phyloP scores from a whole-genome alignment of 1,284 basidiomycete species.

The Golubevia sp. region DNA sequence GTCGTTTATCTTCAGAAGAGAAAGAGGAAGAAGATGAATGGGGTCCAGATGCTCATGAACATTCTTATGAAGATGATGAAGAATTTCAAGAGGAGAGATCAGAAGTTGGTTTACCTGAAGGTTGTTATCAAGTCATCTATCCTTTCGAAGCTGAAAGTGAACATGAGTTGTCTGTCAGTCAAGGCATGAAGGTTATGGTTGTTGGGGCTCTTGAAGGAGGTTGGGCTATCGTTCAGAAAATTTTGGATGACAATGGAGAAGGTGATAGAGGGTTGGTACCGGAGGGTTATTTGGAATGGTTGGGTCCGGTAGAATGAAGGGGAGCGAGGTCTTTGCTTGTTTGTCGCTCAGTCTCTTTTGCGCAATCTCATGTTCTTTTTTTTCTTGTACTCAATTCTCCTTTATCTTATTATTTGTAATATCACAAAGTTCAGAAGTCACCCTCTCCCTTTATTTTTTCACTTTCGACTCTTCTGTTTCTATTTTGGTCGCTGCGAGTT shows the following conservation, averaged over 20 bases:
- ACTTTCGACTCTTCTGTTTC: too few species aligned
- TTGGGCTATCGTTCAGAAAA: constrained; percentile 26
- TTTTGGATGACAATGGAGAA: background rate
- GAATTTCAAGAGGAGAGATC: constrained; percentile 27
- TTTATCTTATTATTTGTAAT: too few species aligned
- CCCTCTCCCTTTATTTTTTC: too few species aligned
- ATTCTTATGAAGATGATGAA: constrained; percentile 26
- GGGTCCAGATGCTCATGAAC: constrained; percentile 18
- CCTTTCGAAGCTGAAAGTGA: constrained; percentile 31
- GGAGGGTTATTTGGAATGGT: constrained; percentile 29
- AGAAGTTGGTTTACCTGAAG: constrained; percentile 16
- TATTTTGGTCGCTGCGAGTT: too few species aligned
- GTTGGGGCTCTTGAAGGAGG: constrained; percentile 36
- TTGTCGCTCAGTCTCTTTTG: too few species aligned
- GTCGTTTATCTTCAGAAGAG: constrained; percentile 3
- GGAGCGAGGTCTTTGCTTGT: background rate
- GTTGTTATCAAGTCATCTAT: constrained; percentile 38
- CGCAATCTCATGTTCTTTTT: background rate
- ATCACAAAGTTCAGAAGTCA: too few species aligned
- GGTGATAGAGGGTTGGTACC: constrained; percentile 28
- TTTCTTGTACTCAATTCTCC: background rate
- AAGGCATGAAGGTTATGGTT: constrained; percentile 25
- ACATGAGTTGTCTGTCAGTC: constrained; percentile 30
- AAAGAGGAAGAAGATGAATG: constrained; percentile 7
- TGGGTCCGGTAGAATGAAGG: constrained; percentile 3